phyloP scores from a whole-genome alignment of 345 rosid species.

The Pistacia atlantica region DNA sequence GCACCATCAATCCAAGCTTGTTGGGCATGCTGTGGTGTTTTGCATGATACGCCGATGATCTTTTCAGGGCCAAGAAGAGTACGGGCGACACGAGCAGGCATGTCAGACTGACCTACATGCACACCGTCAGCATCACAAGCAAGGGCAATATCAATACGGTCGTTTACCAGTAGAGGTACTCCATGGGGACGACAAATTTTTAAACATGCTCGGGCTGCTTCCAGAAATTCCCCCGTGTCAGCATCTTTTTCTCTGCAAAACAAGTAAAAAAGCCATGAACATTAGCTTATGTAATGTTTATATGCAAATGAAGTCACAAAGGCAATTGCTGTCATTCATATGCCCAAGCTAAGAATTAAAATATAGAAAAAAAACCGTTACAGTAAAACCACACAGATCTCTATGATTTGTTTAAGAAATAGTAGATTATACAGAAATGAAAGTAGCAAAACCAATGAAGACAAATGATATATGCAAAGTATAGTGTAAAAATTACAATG shows the following conservation, averaged over 20 bases:
- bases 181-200: constrained; percentile 56
- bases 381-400: background rate
- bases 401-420: background rate
- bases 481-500: background rate
- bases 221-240: constrained; percentile 62
- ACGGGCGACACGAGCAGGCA: constrained; percentile 62
- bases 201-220: constrained; percentile 72
- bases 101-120: constrained; percentile 88
- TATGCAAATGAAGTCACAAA: background rate
- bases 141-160: constrained; percentile 81
- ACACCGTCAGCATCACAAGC: constrained; percentile 92
- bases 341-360: background rate
- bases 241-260: constrained; percentile 70
- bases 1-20: constrained; percentile 91
- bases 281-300: background rate
- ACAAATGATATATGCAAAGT: background rate
- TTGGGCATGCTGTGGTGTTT: constrained; percentile 77
- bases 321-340: background rate
- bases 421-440: background rate
- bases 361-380: too few species aligned
- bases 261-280: constrained; percentile 11
- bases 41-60: constrained; percentile 87
- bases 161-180: constrained; percentile 78
- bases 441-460: constrained; percentile 1
- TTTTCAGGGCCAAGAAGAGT: constrained; percentile 87